phyloP scores from a whole-genome alignment of 2,329 filamentous ascomycete species.

The Aspergillus sergii region DNA sequence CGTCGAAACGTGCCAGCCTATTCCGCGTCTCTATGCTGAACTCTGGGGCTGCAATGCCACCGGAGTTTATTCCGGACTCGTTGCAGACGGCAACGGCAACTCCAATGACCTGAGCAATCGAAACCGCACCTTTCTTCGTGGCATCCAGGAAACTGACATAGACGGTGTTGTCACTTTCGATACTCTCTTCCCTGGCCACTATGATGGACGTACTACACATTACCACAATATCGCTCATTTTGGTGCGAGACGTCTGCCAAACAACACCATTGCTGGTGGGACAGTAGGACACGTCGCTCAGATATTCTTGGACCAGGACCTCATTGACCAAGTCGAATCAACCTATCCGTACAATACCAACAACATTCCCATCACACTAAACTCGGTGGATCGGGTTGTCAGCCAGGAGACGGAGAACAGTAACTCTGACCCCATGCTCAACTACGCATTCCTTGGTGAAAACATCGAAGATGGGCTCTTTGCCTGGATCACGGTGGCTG shows the following conservation, averaged over 20 bases:
- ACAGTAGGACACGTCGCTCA: conserved; percentile 64
- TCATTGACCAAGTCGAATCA: conserved; percentile 54
- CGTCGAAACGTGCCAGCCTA: conserved; percentile 42
- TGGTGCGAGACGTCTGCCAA: conserved; percentile 30
- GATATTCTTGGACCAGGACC: conserved; percentile 61
- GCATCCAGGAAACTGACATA: conserved; percentile 38
- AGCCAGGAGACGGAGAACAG: conserved; percentile 13
- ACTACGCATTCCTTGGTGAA: conserved; percentile 21
- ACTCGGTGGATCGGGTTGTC: conserved; percentile 17
- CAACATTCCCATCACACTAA: conserved; percentile 13
- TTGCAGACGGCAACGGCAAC: too few relatives aligned
- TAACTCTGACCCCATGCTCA: conserved; percentile 17
- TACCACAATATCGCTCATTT: conserved; percentile 34
- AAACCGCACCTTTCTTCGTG: too few relatives aligned
- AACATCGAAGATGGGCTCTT: conserved; percentile 16
- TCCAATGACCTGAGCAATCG: too few relatives aligned
- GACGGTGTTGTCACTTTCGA: conserved; percentile 47
- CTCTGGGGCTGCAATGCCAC: conserved; percentile 42
- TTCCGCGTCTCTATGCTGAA: conserved; percentile 36
- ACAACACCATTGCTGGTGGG: conserved; percentile 47
- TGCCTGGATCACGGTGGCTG: conserved; percentile 17
- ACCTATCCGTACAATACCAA: conserved; percentile 38
- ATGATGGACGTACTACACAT: conserved; percentile 39
- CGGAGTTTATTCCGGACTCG: conserved; percentile 10
- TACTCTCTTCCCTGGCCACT: conserved; percentile 49